A percentile compares a stretch with the other conserved stretches of the same genome.
phyloP scores from a whole-genome alignment of 2,329 filamentous ascomycete genomes.

The Fusarium coicis region DNA sequence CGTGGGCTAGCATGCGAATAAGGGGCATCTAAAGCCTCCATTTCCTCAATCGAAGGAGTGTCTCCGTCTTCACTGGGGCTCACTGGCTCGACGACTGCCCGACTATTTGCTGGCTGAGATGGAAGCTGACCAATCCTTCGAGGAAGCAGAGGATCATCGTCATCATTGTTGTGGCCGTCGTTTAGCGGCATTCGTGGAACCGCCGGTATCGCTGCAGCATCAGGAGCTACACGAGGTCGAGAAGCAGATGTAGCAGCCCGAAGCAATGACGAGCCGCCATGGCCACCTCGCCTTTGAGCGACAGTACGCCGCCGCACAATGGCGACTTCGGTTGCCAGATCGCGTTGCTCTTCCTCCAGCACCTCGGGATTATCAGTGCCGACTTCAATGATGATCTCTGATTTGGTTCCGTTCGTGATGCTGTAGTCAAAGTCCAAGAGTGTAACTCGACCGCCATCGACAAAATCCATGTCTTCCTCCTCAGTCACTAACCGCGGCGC shows the following conservation, averaged over 20 bases:
- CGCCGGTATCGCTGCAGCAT: conserved; percentile 48
- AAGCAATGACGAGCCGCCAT: conserved; percentile 56
- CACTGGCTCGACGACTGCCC: conserved; percentile 30
- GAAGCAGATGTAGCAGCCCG: conserved; percentile 60
- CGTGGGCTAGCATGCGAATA: conserved; percentile 79
- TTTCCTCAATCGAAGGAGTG: conserved; percentile 62
- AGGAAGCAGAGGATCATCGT: conserved; percentile 65
- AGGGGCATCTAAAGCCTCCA: conserved; percentile 74
- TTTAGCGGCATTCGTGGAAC: conserved; percentile 40
- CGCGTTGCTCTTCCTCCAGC: conserved; percentile 77
- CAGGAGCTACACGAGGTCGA: conserved; percentile 43
- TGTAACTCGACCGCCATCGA: conserved; percentile 80
- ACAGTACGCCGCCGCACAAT: conserved; percentile 80
- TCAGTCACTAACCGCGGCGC: conserved; percentile 68
- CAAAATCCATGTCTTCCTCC: conserved; percentile 77
- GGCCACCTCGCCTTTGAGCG: conserved; percentile 66
- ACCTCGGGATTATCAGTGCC: conserved; percentile 76
- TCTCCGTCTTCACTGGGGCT: conserved; percentile 55
- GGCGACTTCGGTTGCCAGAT: conserved; percentile 81
- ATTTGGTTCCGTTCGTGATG: conserved; percentile 63
- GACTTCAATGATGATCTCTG: conserved; percentile 76
- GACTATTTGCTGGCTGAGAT: conserved; percentile 4
- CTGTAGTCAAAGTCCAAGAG: conserved; percentile 80
- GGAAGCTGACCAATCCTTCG: conserved; percentile 55
- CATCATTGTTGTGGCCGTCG: conserved; percentile 46